Evolutionary conservation across 257 asterid species (phyloP), one percentile per base, ranked within the genome.

Genomic region (Paraleonurus japonicus): DNA sequence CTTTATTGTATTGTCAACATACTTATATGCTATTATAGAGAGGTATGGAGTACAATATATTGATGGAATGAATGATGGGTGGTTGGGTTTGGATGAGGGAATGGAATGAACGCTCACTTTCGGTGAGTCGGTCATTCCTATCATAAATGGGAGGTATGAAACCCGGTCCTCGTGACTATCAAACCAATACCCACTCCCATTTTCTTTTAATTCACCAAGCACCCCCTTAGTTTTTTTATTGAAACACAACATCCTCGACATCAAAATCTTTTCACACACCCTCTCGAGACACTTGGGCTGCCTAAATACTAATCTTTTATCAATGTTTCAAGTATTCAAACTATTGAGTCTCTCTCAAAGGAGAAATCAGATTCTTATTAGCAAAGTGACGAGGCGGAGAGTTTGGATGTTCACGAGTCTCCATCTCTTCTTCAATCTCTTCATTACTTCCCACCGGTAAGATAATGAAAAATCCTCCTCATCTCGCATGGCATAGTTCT

Each of bases 331-430:
- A 59, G 48, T 55, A 48, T 32, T 53, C 67, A 74, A 57, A 72
- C 79, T 53, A 41, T 72, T 9, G 72, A 9, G 45, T 65, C 61
- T 37, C 24, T 79, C 13, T 75, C 77, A 65, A 74, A 75, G 48
- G 81, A 73, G 75, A 70, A 70, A 67, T 71, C 78, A 65, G 75
- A 74, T 65, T 51, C 57, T 73, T 43, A 4, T 26, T 67, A 17
- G 28, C 50, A 12, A 70, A 43, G 19, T 35, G 39, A 58, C 6
- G 39, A 3, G 73, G 15, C 26, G 57, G 55, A 35, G 70, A 51
- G 57, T 51, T 70, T 17, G 55, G 22, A 43, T 65, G 32, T 53
- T 70, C 76, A 61, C 13, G 62, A 17, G 61, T 39, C 53, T 72
- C 79, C 33, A 20, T 62, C 61, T 69, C 82, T 28, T 55, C 75